These are phyloP conservation scores for Mycosphaerelloides madeirae DNA, from an alignment of 2,329 filamentous ascomycete genomes.

Conservation along the genomic window DNA sequence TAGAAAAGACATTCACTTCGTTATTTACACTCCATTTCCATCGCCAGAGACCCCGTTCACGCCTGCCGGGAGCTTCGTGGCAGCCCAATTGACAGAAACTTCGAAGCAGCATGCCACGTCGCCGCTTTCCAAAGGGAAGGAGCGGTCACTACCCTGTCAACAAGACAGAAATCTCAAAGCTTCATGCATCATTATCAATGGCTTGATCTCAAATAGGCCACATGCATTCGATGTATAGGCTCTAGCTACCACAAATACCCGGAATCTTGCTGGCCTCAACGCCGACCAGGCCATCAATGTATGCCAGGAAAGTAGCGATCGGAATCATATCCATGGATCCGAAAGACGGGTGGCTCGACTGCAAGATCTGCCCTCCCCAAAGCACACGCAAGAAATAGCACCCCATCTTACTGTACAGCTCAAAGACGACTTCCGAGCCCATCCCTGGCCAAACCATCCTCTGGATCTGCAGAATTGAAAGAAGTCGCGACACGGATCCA, in stretches of 20 bases:
- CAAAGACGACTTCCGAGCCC: slow-evolving; percentile 74
- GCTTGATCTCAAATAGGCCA: too few species aligned
- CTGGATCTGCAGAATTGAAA: slow-evolving; percentile 67
- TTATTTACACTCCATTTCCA: too few species aligned
- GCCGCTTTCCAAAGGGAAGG: too few species aligned
- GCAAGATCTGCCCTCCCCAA: slow-evolving; percentile 63
- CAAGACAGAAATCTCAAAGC: too few species aligned
- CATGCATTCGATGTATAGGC: too few species aligned
- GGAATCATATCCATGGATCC: slow-evolving; percentile 68
- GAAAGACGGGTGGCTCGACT: slow-evolving; percentile 64
- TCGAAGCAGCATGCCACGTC: too few species aligned
- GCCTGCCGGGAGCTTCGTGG: too few species aligned
- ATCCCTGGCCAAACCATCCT: slow-evolving; percentile 81
- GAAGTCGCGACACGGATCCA: slow-evolving; percentile 62
- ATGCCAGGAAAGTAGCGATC: slow-evolving; percentile 58
- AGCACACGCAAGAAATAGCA: slow-evolving; percentile 59
- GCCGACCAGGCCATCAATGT: slow-evolving; percentile 69
- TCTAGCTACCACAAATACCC: slow-evolving; percentile 29
- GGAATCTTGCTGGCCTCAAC: slow-evolving; percentile 40
- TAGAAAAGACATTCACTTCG: too few species aligned
- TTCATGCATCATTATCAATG: too few species aligned
- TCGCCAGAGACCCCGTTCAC: too few species aligned
- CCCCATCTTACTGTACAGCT: slow-evolving; percentile 56
- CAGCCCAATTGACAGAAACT: too few species aligned
- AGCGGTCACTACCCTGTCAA: too few species aligned